Evolutionary conservation across 257 asterid species (phyloP), one percentile per base, ranked within the genome.

Genomic region (Solanum etuberosum): DNA sequence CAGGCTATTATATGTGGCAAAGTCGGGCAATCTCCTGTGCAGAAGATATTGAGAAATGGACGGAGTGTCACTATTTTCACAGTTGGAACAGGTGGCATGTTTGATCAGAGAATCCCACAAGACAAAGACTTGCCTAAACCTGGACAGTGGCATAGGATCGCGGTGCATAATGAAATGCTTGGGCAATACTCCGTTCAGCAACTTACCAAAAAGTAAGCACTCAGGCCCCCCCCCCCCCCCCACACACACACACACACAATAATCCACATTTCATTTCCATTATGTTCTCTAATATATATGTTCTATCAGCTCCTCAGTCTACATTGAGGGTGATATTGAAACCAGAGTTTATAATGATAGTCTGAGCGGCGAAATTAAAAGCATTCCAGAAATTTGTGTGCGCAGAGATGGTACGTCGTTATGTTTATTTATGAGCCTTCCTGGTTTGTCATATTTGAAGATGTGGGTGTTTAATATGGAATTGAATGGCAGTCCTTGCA

Each of bases 21-120:
- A 94, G 94, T 97, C 86, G 98, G 99, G 81, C 97, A 93, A 92
- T 89, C 97, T 35, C 99, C 99, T 9, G 88, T 96, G 25, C 99
- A 97, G 85, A 97, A 97, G 98, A 97, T 96, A 85, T 89, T 97
- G 92, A 95, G 99, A 91, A 96, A 93, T 77, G 99, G 99, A 77
- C 91, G 89, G 86, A 93, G 96, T 83, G 94, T 97, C 61, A 96
- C 99, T 86, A 90, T 93, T 35, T 97, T 97, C 88, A 95, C 97
- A 0, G 99, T 96, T 72, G 99, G 99, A 89, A 96, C 99, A 63
- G 98, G 99, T 61, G 99, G 99, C 76, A 91, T 97, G 98, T 95
- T 76, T 67, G 99, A 97, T 92, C 99, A 97, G 93, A 93, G 99
- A 90, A 85, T 89, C 51, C 31, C 88, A 29, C 96, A 93, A 86